Evolutionary conservation across 257 asterid genomes (phyloP).

Genomic region (Plantago ovata): DNA sequence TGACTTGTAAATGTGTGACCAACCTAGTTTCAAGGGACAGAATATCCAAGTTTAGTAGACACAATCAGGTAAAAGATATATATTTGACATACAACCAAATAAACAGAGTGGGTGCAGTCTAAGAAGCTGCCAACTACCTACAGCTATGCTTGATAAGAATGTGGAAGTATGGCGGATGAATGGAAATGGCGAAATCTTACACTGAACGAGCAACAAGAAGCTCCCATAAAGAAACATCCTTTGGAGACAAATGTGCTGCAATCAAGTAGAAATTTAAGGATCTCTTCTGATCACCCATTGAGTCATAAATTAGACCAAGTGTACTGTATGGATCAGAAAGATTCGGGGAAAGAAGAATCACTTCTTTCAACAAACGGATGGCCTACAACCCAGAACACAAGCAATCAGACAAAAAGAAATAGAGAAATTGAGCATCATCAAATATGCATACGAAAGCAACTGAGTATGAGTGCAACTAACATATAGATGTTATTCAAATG

Average conservation of each 20-base stretch:
- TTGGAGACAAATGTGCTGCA: slow-evolving; percentile 80
- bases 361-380: slow-evolving; percentile 51
- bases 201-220: slow-evolving; percentile 58
- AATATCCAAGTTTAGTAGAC: background rate
- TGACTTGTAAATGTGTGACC: background rate
- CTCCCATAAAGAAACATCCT: slow-evolving; percentile 80
- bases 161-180: background rate
- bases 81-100: background rate
- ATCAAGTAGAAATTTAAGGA: slow-evolving; percentile 71
- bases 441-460: slow-evolving; percentile 18
- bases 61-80: background rate
- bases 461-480: background rate
- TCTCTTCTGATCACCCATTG: slow-evolving; percentile 53
- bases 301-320: slow-evolving; percentile 65
- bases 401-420: slow-evolving; percentile 10
- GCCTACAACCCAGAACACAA: slow-evolving; percentile 50
- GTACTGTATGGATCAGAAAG: slow-evolving; percentile 70
- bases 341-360: slow-evolving; percentile 77
- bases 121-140: background rate
- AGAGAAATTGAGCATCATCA: slow-evolving; percentile 20
- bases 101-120: background rate
- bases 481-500: background rate
- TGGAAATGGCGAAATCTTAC: slow-evolving; percentile 27
- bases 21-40: background rate
- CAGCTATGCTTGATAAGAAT: background rate